Evolutionary conservation across 106 monocot species (phyloP).

Genomic region (Allium cepa): DNA sequence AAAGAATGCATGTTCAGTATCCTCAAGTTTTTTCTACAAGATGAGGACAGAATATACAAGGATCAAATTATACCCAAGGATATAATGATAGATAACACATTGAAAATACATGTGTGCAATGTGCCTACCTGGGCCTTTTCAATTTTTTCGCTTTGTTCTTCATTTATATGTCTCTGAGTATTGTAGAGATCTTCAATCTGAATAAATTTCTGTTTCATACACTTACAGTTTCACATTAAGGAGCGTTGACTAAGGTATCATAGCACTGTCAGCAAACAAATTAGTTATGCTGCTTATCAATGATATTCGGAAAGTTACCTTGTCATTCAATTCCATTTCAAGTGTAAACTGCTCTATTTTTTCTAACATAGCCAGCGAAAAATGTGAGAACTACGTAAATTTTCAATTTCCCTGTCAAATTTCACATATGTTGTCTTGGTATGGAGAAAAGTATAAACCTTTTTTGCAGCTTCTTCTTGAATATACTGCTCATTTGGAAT

Average conservation of each 20-base stretch:
- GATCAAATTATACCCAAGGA: not conserved
- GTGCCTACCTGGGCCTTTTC: slow-evolving; percentile 44
- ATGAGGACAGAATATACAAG: not conserved
- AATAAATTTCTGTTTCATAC: slow-evolving; percentile 35
- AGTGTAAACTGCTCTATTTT: slow-evolving; percentile 43
- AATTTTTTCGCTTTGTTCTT: slow-evolving; percentile 39
- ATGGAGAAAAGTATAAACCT: slow-evolving; percentile 34
- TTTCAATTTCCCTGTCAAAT: slow-evolving; percentile 38
- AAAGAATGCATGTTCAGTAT: too few relatives aligned
- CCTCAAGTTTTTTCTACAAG: too few relatives aligned
- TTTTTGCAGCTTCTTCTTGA: slow-evolving; percentile 79
- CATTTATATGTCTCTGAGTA: slow-evolving; percentile 27
- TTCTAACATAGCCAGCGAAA: slow-evolving; percentile 36
- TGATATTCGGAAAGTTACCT: slow-evolving; percentile 15
- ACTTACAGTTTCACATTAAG: not conserved
- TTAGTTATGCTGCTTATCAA: not conserved
- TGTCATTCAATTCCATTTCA: slow-evolving; percentile 48
- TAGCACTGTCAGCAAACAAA: not conserved
- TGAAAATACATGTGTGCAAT: not conserved
- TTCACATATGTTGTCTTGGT: slow-evolving; percentile 28
- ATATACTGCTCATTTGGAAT: slow-evolving; percentile 61
- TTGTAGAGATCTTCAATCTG: slow-evolving; percentile 53
- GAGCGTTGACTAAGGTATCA: not conserved
- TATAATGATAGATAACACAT: not conserved
- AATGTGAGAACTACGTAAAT: slow-evolving; percentile 20